Percentiles rank a stretch among this genome's conserved stretches.
phyloP scores from a whole-genome alignment of 805 yeast species.

The Saccharomycopsis synnaedendra region DNA sequence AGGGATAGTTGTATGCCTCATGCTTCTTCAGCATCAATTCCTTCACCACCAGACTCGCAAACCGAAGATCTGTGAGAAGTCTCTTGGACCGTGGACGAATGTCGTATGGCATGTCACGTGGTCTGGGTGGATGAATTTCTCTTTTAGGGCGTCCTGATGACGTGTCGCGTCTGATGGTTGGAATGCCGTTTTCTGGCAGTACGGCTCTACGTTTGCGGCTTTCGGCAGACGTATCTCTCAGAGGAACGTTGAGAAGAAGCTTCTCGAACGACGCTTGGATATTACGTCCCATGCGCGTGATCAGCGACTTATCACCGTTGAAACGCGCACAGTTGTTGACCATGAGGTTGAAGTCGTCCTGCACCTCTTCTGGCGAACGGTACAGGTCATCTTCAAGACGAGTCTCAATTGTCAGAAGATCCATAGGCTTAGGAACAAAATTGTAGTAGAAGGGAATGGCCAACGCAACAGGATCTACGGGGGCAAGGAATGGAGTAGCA shows the following conservation, averaged over 20 bases:
- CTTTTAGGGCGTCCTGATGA: conserved; percentile 81
- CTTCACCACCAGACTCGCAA: conserved; percentile 69
- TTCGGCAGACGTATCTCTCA: conserved; percentile 27
- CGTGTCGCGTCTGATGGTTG: conserved; percentile 61
- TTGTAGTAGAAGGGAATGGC: conserved; percentile 88
- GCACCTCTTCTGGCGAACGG: conserved; percentile 54
- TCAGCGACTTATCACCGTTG: conserved; percentile 75
- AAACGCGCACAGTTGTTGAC: conserved; percentile 72
- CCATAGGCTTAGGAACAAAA: conserved; percentile 83
- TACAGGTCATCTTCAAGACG: conserved; percentile 65
- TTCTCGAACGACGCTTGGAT: conserved; percentile 88
- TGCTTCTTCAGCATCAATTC: conserved; percentile 79
- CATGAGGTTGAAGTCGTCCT: conserved; percentile 74
- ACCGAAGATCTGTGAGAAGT: conserved; percentile 79
- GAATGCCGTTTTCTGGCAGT: conserved; percentile 31
- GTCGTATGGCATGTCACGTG: conserved; percentile 88
- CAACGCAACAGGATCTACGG: conserved; percentile 81
- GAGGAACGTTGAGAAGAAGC: conserved; percentile 86
- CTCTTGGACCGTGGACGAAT: conserved; percentile 79
- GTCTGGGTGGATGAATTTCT: conserved; percentile 92
- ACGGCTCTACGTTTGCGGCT: conserved; percentile 8
- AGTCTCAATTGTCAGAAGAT: conserved; percentile 78
- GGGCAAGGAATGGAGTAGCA: conserved; percentile 79
- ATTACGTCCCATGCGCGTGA: conserved; percentile 85
- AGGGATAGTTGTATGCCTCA: conserved; percentile 79